Conservation (phyloP, 1,284 basidiomycete species). For the Tilletia horrida region DNA sequence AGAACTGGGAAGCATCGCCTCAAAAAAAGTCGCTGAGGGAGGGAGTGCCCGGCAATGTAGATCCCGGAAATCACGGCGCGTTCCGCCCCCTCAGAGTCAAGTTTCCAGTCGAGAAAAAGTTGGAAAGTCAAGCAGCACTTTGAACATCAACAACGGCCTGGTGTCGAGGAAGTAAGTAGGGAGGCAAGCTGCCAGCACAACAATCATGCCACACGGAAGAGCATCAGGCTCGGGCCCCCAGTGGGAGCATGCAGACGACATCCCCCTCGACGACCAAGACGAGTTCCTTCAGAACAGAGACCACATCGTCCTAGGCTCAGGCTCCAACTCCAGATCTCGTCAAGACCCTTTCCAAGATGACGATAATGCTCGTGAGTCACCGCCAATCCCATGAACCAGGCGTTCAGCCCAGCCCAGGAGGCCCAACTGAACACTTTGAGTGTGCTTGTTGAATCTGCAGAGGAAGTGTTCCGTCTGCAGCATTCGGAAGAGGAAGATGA, state of each 20-base stretch:
- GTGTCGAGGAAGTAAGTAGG: neutral
- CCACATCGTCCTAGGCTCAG: conserved; percentile 66
- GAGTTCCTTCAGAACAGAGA: conserved; percentile 61
- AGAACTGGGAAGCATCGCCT: no score
- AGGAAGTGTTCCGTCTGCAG: neutral
- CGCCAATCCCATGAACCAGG: neutral
- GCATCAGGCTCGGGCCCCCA: neutral
- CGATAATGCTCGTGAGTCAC: conserved; percentile 55
- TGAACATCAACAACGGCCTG: neutral
- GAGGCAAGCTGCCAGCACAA: neutral
- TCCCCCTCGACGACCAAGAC: conserved; percentile 45
- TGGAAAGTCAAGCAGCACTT: neutral
- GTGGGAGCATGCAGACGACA: conserved; percentile 29
- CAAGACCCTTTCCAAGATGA: conserved; percentile 41
- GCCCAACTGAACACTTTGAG: neutral
- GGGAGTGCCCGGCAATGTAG: no score
- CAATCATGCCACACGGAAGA: neutral
- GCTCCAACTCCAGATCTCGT: no score
- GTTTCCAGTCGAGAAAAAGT: neutral
- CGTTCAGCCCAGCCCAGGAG: neutral
- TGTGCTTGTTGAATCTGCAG: no score
- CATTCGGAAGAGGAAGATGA: conserved; percentile 23
- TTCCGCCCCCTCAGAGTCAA: neutral
- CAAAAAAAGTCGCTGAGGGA: no score
- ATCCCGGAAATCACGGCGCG: neutral